Evolutionary conservation across 2,329 filamentous ascomycete species (phyloP), one percentile per base, ranked within the genome.

Genomic region (Bipolaris bicolor): DNA sequence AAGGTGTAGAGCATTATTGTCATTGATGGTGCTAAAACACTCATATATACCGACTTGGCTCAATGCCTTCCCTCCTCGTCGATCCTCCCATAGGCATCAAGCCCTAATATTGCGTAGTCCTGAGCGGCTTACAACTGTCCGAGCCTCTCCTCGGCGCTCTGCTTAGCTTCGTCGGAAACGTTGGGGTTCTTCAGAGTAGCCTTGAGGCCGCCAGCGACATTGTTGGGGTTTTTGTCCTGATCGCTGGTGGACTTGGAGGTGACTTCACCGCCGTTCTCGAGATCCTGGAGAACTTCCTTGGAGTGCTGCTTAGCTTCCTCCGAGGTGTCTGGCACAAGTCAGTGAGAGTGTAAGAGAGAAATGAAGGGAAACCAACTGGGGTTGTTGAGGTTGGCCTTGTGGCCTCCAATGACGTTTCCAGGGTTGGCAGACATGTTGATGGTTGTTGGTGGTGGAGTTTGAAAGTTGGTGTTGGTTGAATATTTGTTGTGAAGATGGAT

Each of bases 311-410:
- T 86, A 56, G 83, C 75, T 70, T 84, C 82, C 49, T 84, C 68
- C 0, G 83, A 85, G 52, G 79, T 81, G 71, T 84, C 75, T 73
- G 6, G 20, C 22, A 20, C 1, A n/a, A n/a, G 36, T 59, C 33
- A 55, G 51, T 44, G 11, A n/a, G 7, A 34, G 3, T 13, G 11
- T 13, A 9, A 7, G 5, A 29, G 4, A 7, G 1, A 26, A 7
- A 0, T 13, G 2, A 7, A 10, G 39, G 11, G 20, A 20, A 16
- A 60, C 64, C 29, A 59, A 76, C 75, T 83, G 63, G 83, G 82
- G 77, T 85, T 86, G 71, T 81, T 81, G 59, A 86, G 65, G 69
- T 80, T 83, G 56, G 83, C 84, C 79, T 87, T 86, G 80, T 86
- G 84, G 72, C 84, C 84, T 57, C 81, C 82, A 62, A 82, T 80